Conservation (phyloP, 768 basidiomycete genomes). For the Boletus sp. region DNA sequence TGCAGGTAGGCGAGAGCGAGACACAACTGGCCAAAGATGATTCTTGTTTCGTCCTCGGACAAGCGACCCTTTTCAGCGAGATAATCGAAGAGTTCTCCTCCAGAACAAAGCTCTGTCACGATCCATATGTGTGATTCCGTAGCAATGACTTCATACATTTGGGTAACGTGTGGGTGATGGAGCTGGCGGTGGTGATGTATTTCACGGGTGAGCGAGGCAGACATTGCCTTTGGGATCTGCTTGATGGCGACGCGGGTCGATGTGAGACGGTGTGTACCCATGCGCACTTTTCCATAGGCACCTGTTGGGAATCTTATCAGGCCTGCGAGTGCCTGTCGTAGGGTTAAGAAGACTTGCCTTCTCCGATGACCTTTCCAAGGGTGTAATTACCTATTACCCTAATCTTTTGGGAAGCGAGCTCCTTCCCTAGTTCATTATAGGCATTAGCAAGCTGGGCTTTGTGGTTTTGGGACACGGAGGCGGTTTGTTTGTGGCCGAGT, state of each 20-base stretch:
- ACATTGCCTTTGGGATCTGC: conserved; percentile 93
- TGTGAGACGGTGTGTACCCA: conserved; percentile 92
- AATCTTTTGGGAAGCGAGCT: conserved; percentile 86
- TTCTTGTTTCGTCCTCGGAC: conserved; percentile 75
- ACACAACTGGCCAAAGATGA: conserved; percentile 94
- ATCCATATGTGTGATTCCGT: conserved; percentile 97
- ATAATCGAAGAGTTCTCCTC: conserved; percentile 98
- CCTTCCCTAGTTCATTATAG: conserved; percentile 96
- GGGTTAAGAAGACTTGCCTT: conserved; percentile 55
- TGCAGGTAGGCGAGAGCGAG: conserved; percentile 94
- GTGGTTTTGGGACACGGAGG: conserved; percentile 67
- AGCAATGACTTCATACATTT: conserved; percentile 96
- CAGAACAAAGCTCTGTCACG: conserved; percentile 93
- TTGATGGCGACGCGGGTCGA: conserved; percentile 94
- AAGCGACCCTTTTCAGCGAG: conserved; percentile 92
- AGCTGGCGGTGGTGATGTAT: conserved; percentile 98
- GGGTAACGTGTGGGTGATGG: conserved; percentile 92
- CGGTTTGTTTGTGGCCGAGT: conserved; percentile 58
- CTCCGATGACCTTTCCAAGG: conserved; percentile 89
- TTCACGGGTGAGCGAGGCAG: conserved; percentile 89
- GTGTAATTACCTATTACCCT: conserved; percentile 95
- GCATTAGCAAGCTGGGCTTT: conserved; percentile 90
- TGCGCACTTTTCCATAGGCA: conserved; percentile 91
- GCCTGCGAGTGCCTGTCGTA: conserved; percentile 7
- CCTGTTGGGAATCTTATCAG: conserved; percentile 47